Evolutionary conservation across 208 protist species (phyloP).

Genomic region (Crithidia fasciculata): DNA sequence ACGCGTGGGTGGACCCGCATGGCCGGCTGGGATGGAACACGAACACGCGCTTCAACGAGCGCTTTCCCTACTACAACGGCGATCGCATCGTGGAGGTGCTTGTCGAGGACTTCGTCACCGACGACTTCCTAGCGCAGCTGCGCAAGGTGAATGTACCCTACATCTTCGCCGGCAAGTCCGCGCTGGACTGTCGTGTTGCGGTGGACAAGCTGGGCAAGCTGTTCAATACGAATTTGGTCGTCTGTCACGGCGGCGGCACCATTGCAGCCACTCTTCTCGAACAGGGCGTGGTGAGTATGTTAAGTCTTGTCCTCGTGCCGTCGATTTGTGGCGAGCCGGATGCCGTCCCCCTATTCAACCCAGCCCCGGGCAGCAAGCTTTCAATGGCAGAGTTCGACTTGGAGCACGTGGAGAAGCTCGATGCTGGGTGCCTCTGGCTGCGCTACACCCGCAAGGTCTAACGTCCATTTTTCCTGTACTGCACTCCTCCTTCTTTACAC

Average conservation of each 20-base stretch:
- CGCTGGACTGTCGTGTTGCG: conserved; percentile 22
- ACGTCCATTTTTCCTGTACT: too few relatives aligned
- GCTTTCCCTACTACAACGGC: conserved; percentile 32
- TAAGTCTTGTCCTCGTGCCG: conserved; percentile 31
- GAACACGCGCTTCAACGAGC: conserved; percentile 10
- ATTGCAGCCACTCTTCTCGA: conserved; percentile 25
- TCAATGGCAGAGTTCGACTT: conserved; percentile 10
- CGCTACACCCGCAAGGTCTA: conserved; percentile 13
- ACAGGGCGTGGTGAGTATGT: conserved; percentile 14
- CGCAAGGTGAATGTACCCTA: conserved; percentile 26
- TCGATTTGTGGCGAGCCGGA: conserved; percentile 13
- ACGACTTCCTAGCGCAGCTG: conserved; percentile 28
- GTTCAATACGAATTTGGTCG: conserved; percentile 21
- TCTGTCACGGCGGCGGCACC: conserved; percentile 27
- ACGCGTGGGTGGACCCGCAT: conserved; percentile 25
- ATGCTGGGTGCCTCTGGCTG: conserved; percentile 30
- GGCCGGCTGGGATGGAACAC: conserved; percentile 15
- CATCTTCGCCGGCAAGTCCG: conserved; percentile 34
- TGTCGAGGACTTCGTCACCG: conserved; percentile 28
- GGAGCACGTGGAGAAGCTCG: conserved; percentile 24
- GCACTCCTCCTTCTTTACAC: too few relatives aligned
- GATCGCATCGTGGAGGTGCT: conserved; percentile 30
- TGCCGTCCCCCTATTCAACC: conserved; percentile 16
- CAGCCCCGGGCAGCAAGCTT: conserved; percentile 13
- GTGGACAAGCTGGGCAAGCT: conserved; percentile 23